Evolutionary conservation across 2,329 filamentous ascomycete species (phyloP), one percentile per base, ranked within the genome.

Genomic region (Chlorencoelia australis): DNA sequence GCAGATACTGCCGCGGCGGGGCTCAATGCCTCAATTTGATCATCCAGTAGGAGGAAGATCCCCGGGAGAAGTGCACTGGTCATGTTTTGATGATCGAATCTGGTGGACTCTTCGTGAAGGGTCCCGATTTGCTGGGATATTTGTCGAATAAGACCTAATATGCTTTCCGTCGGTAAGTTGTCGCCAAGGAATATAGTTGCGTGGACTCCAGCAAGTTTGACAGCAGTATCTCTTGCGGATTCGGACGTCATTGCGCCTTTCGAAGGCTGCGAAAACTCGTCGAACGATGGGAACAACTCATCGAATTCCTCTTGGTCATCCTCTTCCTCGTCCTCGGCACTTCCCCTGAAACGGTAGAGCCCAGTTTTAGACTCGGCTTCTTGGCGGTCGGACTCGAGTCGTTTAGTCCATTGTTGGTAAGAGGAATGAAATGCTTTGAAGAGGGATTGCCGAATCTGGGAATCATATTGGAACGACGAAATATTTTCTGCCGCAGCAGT

Each of bases 271-370:
- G 39, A 38, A 17, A 57, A 37, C 1, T 50, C 53, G 10, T 83
- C 77, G 45, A 77, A 93, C 4, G 72, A 74, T 1, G 89, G 89
- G 62, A 96, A 96, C 5, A 96, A 64, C 45, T 82, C 72, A 14
- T 79, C 70, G 46, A 94, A 79, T 45, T 91, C 83, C 37, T 81
- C 73, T 44, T 80, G 72, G 35, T 86, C 75, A 7, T 73, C 66
- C 49, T 82, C 79, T 38, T 93, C 82, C 45, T 84, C 76, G 31
- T 88, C 79, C 42, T 88, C 82, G 25, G 74, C 64, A 25, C 77
- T 79, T 20, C 88, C 89, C 44, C 77, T 75, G 62, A 91, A 95
- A 14, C 78, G 79, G 59, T 94, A 98, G 25, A 94, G 60, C 44
- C 82, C 87, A 4, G 73, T 75, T 43, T 81, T 83, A 18, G 74